Base-by-base conservation (phyloP, 1,284 basidiomycete species). In the Sanguinoderma infundibulare region DNA sequence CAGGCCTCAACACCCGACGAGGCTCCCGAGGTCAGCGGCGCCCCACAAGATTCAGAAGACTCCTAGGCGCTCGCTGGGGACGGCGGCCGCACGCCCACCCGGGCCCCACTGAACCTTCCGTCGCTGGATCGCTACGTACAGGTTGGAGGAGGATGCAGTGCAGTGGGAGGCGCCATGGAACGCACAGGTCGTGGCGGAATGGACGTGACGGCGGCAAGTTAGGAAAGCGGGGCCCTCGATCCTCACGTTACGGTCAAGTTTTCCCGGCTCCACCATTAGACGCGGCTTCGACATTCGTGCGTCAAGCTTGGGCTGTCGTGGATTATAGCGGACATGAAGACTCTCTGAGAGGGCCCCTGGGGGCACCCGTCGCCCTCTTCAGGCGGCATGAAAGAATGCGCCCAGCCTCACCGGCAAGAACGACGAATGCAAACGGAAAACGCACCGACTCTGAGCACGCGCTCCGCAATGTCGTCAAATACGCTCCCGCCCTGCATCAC, bases 401-500 rank as follows among this genome's bases (percentile, higher is more conserved):
- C 52, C 50, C 32, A 55, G 47, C 35, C 12, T 26, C 3, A 47
- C 20, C 40, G 24, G 26, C 51, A 55, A 36, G 49, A 20, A 14
- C 34, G 2, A 40, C 32, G 57, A 35, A 39, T 53, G 2, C 38
- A 42, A 44, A 63, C 20, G 24, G 10, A 20, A 28, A 38, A 81
- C 86, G 67, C 62, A 91, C 91, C 90, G 53, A 83, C 70, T 82
- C 80, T 91, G 53, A 94, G 82, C 17, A 95, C 92, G 17, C 87
- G 81, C 71, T 92, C 90, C 1, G 92, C 92, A 15, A 95, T 81
- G 69, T 95, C 92, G 67, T 95, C 92, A 67, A 95, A 91, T 2
- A 94, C 90, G 65, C 87, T 93, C 2, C 92, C 92, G 32, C 92
- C 90, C 71, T 94, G 92, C 92, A 95, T 95, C 39, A 94, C 86